Percentiles rank a stretch among this genome's conserved stretches.
phyloP scores from a whole-genome alignment of 495 filamentous ascomycete genomes.

The Penicillium lagena region DNA sequence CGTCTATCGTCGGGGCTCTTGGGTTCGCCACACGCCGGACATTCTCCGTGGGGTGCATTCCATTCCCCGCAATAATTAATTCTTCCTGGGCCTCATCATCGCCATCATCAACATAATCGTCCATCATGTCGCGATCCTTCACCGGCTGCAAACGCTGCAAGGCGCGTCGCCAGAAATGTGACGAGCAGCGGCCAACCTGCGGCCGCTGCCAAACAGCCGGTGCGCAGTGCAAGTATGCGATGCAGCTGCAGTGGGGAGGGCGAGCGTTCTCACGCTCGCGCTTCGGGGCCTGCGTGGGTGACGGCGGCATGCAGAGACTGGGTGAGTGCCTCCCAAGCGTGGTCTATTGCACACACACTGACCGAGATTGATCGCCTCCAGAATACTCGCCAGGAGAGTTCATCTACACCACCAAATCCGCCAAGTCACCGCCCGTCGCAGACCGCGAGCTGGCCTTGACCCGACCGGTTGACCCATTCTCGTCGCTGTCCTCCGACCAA shows the following conservation, averaged over 20 bases:
- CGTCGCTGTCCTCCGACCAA: slow-evolving; percentile 32
- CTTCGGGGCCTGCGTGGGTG: slow-evolving; percentile 38
- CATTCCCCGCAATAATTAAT: slow-evolving; percentile 20
- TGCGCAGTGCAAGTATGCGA: slow-evolving; percentile 30
- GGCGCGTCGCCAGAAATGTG: slow-evolving; percentile 40
- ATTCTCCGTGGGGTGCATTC: slow-evolving; percentile 11
- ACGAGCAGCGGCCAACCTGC: slow-evolving; percentile 34
- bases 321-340: slow-evolving; percentile 16
- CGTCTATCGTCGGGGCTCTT: not conserved
- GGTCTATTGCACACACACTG: not conserved
- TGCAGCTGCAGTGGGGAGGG: slow-evolving; percentile 36
- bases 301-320: slow-evolving; percentile 38
- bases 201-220: slow-evolving; percentile 30
- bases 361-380: slow-evolving; percentile 1
- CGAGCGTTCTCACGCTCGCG: slow-evolving; percentile 40
- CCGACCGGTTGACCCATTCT: slow-evolving; percentile 34
- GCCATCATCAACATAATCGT: slow-evolving; percentile 4
- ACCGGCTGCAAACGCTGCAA: slow-evolving; percentile 43
- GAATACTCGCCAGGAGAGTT: slow-evolving; percentile 45
- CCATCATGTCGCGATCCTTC: slow-evolving; percentile 40
- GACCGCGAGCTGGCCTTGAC: slow-evolving; percentile 21
- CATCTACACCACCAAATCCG: slow-evolving; percentile 34
- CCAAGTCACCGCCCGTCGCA: slow-evolving; percentile 3
- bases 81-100: not conserved
- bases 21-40: slow-evolving; percentile 4